These are phyloP conservation scores for Circinella minor DNA, from an alignment of 371 early-diverging fungal genomes.

Conservation along the genomic window DNA sequence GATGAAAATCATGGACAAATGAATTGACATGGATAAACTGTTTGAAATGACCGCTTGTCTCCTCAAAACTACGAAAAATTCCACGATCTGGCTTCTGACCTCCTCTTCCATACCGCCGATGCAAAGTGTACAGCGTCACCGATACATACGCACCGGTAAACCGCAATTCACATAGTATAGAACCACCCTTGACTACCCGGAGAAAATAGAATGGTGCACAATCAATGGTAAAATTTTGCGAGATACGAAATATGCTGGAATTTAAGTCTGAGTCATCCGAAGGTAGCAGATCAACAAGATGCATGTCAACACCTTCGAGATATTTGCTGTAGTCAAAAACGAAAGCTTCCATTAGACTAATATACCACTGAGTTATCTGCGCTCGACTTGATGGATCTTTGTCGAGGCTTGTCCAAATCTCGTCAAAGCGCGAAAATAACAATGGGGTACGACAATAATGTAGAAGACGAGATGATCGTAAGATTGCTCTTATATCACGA, in stretches of 20 bases:
- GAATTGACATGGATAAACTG: constrained; percentile 80
- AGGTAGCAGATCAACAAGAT: constrained; percentile 56
- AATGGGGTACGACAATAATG: constrained; percentile 72
- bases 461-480: constrained; percentile 64
- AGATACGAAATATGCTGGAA: constrained; percentile 22
- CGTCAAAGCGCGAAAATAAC: constrained; percentile 55
- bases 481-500: constrained; percentile 57
- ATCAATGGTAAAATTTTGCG: constrained; percentile 31
- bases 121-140: constrained; percentile 75
- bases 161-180: constrained; percentile 76
- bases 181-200: constrained; percentile 66
- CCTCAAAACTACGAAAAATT: constrained; percentile 58
- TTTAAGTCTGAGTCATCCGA: constrained; percentile 19
- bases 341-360: constrained; percentile 56
- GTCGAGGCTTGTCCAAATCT: constrained; percentile 33
- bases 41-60: constrained; percentile 69
- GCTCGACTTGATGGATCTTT: constrained; percentile 21
- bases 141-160: constrained; percentile 73
- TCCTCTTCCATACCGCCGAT: constrained; percentile 57
- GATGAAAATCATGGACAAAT: constrained; percentile 84
- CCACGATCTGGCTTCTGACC: background rate
- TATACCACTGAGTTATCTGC: constrained; percentile 56
- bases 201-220: constrained; percentile 67
- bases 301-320: constrained; percentile 70
- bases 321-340: constrained; percentile 69